Percentiles rank a stretch among this genome's conserved stretches.
Evolutionary conservation across 1,284 basidiomycete genomes (phyloP).

Genomic region (Kwoniella shivajii): DNA sequence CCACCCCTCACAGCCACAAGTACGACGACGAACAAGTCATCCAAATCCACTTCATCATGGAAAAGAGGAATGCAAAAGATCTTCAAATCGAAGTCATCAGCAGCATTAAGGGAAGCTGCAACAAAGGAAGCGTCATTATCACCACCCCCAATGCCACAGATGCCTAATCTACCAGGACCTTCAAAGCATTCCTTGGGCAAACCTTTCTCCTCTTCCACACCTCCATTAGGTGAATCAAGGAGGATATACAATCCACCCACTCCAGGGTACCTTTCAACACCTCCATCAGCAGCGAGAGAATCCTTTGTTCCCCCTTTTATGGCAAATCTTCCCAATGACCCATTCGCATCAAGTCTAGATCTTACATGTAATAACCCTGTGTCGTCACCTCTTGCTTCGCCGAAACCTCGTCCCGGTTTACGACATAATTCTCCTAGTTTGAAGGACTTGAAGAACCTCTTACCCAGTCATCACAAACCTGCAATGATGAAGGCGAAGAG

Average conservation of each 20-base stretch:
- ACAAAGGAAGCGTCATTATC: slow-evolving; percentile 21
- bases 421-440: slow-evolving; percentile 37
- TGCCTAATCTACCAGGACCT: slow-evolving; percentile 11
- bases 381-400: slow-evolving; percentile 3
- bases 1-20: not conserved
- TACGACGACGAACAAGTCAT: slow-evolving; percentile 7
- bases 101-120: slow-evolving; percentile 35
- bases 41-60: slow-evolving; percentile 35
- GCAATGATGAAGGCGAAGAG: slow-evolving; percentile 36
- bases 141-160: slow-evolving; percentile 26
- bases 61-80: slow-evolving; percentile 46
- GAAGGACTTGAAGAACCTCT: slow-evolving; percentile 33
- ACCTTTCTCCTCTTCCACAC: slow-evolving; percentile 34
- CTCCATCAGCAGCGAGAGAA: slow-evolving; percentile 15
- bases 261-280: slow-evolving; percentile 12
- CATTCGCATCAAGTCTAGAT: slow-evolving; percentile 43
- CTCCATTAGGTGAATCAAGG: slow-evolving; percentile 27
- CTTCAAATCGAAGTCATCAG: slow-evolving; percentile 47
- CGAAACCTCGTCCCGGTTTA: slow-evolving; percentile 13
- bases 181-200: slow-evolving; percentile 21
- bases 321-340: slow-evolving; percentile 33
- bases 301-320: slow-evolving; percentile 20
- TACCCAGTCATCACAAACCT: slow-evolving; percentile 20
- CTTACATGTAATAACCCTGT: slow-evolving; percentile 22
- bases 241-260: slow-evolving; percentile 8